Base-by-base conservation (phyloP, 345 rosid species). In the Aethionema arabicum region DNA sequence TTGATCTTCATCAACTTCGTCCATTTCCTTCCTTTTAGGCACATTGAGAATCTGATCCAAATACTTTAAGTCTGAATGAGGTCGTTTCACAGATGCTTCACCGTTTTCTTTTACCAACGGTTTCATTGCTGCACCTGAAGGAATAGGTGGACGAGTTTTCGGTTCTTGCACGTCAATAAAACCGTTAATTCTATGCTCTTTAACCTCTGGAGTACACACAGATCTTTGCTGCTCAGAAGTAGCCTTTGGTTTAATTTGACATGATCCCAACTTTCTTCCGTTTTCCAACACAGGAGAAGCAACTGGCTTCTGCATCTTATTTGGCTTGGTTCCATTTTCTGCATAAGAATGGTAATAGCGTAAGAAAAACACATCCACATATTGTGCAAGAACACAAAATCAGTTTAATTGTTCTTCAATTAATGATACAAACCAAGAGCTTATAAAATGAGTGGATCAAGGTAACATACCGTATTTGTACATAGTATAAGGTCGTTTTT, bases 61-160 rank as follows among this genome's bases (percentile, higher is more conserved):
- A 73, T 77, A 78, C 70, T 90, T 85, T 10, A 62, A 65, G 72
- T 89, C 95, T 0, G 89, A 85, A 75, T 89, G 96, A 31, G 85
- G 93, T 36, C 77, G 86, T 66, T 76, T 83, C 31, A 13, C 52
- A 45, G 73, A 70, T 15, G 37, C 78, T 73, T 77, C 85, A 39
- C 69, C 65, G 10, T 49, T 68, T 50, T 73, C 77, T 64, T 72
- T 76, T 51, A 65, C 72, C 63, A 63, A 74, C 51, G 63, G 63
- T 59, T 63, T 66, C 30, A 57, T 62, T 9, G 10, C 33, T 50
- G 73, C 9, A 32, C 42, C 45, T 11, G 27, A 36, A 59, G 79
- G 66, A 61, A 50, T 59, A 8, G 73, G 41, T 37, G 64, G 48
- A 65, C 71, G 63, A 31, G 65, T 64, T 58, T 74, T 66, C 31